phyloP scores from a whole-genome alignment of 805 yeast genomes.

The Candida patagonica region DNA sequence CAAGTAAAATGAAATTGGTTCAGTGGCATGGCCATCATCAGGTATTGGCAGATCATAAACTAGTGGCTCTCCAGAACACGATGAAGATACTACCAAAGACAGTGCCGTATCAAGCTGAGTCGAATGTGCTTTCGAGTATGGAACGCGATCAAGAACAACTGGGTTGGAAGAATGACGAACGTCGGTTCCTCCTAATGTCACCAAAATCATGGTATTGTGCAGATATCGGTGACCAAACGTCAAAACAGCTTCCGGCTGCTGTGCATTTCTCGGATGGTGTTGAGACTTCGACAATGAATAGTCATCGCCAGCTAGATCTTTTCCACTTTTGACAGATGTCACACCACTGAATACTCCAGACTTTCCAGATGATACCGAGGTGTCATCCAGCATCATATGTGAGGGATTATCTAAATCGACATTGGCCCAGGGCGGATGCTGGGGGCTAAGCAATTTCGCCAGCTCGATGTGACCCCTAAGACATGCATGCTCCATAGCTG shows the following conservation, averaged over 20 bases:
- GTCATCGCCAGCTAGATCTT: not conserved
- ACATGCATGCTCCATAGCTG: conserved; percentile 95
- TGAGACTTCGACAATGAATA: not conserved
- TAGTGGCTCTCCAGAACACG: conserved; percentile 41
- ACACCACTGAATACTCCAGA: conserved; percentile 15
- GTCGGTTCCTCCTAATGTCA: conserved; percentile 84
- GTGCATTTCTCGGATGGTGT: conserved; percentile 1
- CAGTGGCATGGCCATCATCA: conserved; percentile 51
- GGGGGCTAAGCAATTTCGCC: conserved; percentile 43
- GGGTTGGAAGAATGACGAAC: conserved; percentile 49
- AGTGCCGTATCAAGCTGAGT: conserved; percentile 85
- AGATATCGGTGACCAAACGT: conserved; percentile 80
- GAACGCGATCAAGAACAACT: conserved; percentile 62
- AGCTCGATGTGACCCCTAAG: conserved; percentile 75
- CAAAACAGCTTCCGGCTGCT: conserved; percentile 46
- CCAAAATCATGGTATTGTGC: conserved; percentile 56
- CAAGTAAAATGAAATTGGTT: conserved; percentile 71
- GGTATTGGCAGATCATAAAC: conserved; percentile 75
- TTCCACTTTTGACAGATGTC: conserved; percentile 21
- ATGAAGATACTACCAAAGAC: conserved; percentile 54
- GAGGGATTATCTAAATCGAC: not conserved
- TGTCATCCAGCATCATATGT: not conserved
- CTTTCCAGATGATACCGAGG: not conserved
- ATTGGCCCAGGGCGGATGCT: conserved; percentile 10
- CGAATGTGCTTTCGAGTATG: conserved; percentile 63